Base-by-base conservation (phyloP, 2,329 filamentous ascomycete genomes). In the Colletotrichum sp. region DNA sequence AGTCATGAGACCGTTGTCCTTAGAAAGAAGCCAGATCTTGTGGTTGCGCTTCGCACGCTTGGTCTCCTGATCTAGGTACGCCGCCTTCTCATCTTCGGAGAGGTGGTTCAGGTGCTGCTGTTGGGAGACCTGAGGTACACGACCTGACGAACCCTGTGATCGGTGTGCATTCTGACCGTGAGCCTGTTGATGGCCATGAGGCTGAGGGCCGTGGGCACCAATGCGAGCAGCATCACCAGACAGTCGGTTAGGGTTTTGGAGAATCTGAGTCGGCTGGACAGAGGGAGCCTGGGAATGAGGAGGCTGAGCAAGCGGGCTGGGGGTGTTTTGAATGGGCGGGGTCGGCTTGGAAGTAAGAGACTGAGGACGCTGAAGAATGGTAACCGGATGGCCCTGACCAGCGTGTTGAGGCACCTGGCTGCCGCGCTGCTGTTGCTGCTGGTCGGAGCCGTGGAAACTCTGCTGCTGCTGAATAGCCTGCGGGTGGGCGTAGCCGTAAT, bases 1-100 rank as follows among this genome's bases (percentile, higher is more conserved):
- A 5, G 97, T 99, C 97, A 99, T 99, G 76, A 99, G 87, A 28
- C 97, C 97, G 81, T 99, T 99, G 80, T 98, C 96, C 85, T 95
- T 96, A 28, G 95, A 98, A 69, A 98, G 87, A 56, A 97, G 89
- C 86, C 96, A 96, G 77, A 99, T 98, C 88, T 99, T 99, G 87
- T 98, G 96, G 82, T 99, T 98, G 56, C 97, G 92, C 89, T 99
- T 99, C 7, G 97, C 96, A 66, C 97, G 93, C 85, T 96, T 97
- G 1, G 96, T 96, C 84, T 99, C 97, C 83, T 98, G 96, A 78
- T 95, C 93, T 69, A 98, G 85, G 81, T 96, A 97, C 3, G 93
- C 92, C 4, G 93, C 91, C 81, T 95, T 95, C 78, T 98, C 95
- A 76, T 96, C 93, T 79, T 98, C 95, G 0, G 94, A 93, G 76